phyloP scores from a whole-genome alignment of 306 rosid species.

The Corylus heterophylla region DNA sequence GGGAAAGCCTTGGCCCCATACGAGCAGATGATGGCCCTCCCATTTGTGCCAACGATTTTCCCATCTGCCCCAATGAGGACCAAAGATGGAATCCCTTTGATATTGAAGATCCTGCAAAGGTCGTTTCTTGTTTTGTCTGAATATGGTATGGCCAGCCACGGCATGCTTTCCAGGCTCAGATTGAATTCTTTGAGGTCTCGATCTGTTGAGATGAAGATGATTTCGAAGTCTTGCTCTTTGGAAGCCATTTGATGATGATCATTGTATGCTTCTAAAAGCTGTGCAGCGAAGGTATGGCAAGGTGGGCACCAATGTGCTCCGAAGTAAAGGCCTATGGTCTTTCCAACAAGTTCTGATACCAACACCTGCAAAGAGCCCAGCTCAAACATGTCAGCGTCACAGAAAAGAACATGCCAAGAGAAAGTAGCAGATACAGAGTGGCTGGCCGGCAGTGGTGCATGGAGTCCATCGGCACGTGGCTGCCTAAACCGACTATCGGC shows the following conservation, averaged over 20 bases:
- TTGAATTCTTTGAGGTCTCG: slow-evolving; percentile 70
- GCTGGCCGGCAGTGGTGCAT: no score
- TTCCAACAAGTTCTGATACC: slow-evolving; percentile 62
- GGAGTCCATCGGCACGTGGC: no score
- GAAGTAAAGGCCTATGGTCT: slow-evolving; percentile 77
- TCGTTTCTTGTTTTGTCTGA: slow-evolving; percentile 73
- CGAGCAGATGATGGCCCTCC: slow-evolving; percentile 56
- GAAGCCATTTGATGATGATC: slow-evolving; percentile 48
- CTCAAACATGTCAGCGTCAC: slow-evolving; percentile 2
- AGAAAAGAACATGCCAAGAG: neutral
- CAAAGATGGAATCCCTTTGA: slow-evolving; percentile 73
- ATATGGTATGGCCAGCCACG: slow-evolving; percentile 84
- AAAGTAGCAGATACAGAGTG: neutral
- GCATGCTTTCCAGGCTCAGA: slow-evolving; percentile 52
- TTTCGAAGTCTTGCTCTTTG: slow-evolving; percentile 48
- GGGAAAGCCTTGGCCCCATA: slow-evolving; percentile 91
- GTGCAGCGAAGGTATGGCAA: slow-evolving; percentile 64
- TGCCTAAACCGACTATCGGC: no score
- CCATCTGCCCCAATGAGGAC: slow-evolving; percentile 78
- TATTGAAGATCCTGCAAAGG: slow-evolving; percentile 64
- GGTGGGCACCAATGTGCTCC: slow-evolving; percentile 93
- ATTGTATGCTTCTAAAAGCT: slow-evolving; percentile 64
- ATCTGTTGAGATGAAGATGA: slow-evolving; percentile 76
- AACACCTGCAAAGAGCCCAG: slow-evolving; percentile 43
- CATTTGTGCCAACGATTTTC: slow-evolving; percentile 53